Conservation (phyloP, 2,329 filamentous ascomycete species). For the Beauveria bassiana region DNA sequence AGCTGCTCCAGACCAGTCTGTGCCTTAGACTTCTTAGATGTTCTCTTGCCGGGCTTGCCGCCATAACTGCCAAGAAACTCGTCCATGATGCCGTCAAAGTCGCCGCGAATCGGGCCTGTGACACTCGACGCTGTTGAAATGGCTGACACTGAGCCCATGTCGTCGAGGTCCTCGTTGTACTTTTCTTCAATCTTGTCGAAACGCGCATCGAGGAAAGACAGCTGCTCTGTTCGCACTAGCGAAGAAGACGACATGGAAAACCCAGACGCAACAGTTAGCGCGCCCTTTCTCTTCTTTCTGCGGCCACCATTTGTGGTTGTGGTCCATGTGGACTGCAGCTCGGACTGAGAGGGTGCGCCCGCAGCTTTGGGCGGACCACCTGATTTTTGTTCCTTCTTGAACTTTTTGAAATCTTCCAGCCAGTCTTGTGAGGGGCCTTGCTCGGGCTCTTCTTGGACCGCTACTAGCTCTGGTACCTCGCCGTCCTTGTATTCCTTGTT, state of each 20-base stretch:
- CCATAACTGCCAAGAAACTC: conserved; percentile 77
- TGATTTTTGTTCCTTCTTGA: conserved; percentile 71
- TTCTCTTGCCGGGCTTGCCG: conserved; percentile 59
- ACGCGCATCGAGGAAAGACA: conserved; percentile 75
- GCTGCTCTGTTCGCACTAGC: conserved; percentile 77
- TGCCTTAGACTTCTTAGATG: conserved; percentile 71
- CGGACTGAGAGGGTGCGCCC: conserved; percentile 44
- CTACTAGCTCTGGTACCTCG: conserved; percentile 41
- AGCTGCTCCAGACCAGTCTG: conserved; percentile 80
- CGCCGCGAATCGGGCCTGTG: conserved; percentile 58
- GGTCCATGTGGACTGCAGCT: conserved; percentile 63
- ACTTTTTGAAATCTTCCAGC: conserved; percentile 88
- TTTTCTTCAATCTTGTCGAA: conserved; percentile 88
- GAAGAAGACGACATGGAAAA: conserved; percentile 92
- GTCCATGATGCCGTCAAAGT: conserved; percentile 88
- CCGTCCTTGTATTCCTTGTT: conserved; percentile 46
- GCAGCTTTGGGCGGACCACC: conserved; percentile 28
- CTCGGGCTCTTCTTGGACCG: conserved; percentile 40
- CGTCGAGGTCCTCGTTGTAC: conserved; percentile 47
- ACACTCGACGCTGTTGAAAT: conserved; percentile 60
- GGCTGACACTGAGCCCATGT: conserved; percentile 50
- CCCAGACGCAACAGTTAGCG: conserved; percentile 75
- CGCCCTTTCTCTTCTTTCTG: conserved; percentile 91
- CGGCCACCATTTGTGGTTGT: conserved; percentile 73
- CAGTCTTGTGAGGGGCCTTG: conserved; percentile 69